Base-by-base conservation (phyloP, 139 green algal species). In the Chlamydomonas incerta region DNA sequence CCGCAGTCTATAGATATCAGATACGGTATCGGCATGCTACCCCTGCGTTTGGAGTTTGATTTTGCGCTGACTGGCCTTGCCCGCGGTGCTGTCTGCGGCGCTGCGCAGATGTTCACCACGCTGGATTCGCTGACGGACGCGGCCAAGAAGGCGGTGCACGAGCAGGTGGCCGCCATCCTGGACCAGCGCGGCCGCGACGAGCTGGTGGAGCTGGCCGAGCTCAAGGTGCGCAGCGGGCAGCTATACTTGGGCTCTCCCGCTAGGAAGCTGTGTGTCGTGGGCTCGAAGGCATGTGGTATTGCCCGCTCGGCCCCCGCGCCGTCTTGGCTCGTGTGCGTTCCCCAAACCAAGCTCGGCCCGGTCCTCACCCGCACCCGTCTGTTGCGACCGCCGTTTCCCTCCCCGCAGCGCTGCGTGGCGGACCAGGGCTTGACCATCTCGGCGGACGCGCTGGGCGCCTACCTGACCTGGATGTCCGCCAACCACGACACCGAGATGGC, bases 161-260 rank as follows among this genome's bases (percentile, higher is more conserved):
- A 52, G 3, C 26, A 69, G 68, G 70, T 86, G 34, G 68, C 52
- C 17, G 68, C 46, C 26, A 71, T 80, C 52, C 67, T 86, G 52
- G 80, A 86, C 33, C 33, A 72, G 55, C 68, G 68, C 24, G 80
- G 80, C 34, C 68, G 68, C 0, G 80, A 86, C 55, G 80, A 86
- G 52, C 50, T 86, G 34, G 68, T 86, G 67, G 80, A 86, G 68
- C 20, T 86, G 6, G 5, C 26, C 3, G 68, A 86, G 14, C 57
- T 86, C 68, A 86, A 86, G 67, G 80, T 86, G 35, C 20, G 63
- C n/a, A n/a, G n/a, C n/a, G n/a, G n/a, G n/a, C n/a, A n/a, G n/a
- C n/a, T n/a, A n/a, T n/a, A n/a, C n/a, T n/a, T n/a, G n/a, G n/a
- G n/a, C n/a, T n/a, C n/a, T n/a, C n/a, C n/a, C n/a, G n/a, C n/a